Conservation (phyloP, 768 basidiomycete genomes). For the Tylopilus rubrobrunneus region DNA sequence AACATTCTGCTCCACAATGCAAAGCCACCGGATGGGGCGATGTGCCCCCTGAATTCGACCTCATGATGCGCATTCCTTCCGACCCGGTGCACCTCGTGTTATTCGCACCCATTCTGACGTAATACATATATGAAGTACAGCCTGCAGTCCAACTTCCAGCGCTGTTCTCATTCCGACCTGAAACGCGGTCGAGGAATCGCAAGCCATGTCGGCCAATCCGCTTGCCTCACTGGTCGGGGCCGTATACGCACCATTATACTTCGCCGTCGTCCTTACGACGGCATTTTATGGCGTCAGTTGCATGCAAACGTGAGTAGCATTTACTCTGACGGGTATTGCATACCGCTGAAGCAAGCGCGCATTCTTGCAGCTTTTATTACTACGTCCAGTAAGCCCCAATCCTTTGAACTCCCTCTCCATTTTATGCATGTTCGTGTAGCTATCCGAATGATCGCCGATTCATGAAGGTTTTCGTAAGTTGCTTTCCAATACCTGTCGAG, state of each 20-base stretch:
- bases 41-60: not conserved
- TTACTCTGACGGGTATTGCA: not conserved
- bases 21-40: not conserved
- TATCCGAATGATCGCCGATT: not conserved
- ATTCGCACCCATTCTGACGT: not conserved
- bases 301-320: conserved; percentile 9
- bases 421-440: not conserved
- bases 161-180: not conserved
- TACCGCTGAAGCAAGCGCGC: no score
- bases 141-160: no score
- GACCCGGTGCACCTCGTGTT: not conserved
- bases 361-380: conserved; percentile 7
- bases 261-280: not conserved
- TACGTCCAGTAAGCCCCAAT: not conserved
- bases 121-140: not conserved
- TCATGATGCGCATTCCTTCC: not conserved
- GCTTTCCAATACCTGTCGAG: not conserved
- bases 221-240: not conserved
- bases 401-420: not conserved
- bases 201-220: not conserved
- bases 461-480: conserved; percentile 6
- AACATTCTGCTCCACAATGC: not conserved
- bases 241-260: not conserved
- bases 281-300: conserved; percentile 3
- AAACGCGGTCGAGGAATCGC: not conserved